Evolutionary conservation across 2,329 filamentous ascomycete species (phyloP), one percentile per base, ranked within the genome.

Genomic region (Stenocarpella maydis): DNA sequence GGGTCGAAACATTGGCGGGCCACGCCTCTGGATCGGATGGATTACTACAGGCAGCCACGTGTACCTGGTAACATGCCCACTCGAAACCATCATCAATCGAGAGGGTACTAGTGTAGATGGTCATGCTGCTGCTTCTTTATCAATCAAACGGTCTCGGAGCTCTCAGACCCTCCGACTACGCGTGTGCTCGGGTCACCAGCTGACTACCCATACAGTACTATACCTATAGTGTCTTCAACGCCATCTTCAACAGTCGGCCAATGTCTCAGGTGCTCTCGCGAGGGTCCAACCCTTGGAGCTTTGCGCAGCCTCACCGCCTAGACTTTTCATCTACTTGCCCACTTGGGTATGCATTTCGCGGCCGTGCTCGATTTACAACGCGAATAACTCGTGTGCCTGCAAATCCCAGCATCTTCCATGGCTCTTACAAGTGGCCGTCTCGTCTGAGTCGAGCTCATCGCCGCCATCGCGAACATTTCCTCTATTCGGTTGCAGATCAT

Each of bases 141-240:
- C n/a, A n/a, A 19, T 49, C 26, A 63, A 49, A 63, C 43, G 58
- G 58, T 37, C 19, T 24, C 58, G 58, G 58, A 37, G 41, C 58
- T 63, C 58, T 63, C 58, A 63, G 58, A 63, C 43, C 24, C 28
- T 61, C 58, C 58, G 43, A 24, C 58, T 28, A 37, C n/a, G n/a
- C n/a, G n/a, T n/a, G n/a, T n/a, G n/a, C n/a, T 37, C 28, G 58
- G 58, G 58, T 63, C 58, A 28, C 43, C 43, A 61, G 19, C 47
- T 6, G n/a, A n/a, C n/a, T n/a, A n/a, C n/a, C n/a, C n/a, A 47
- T 7, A 47, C 12, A n/a, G n/a, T 8, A 49, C 9, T 37, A 37
- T 5, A 28, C 41, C 26, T 24, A 24, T 5, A 26, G 1, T 19
- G 43, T 49, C 41, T 21, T 49, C 58, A 63, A 49, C 43, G 37